Percentiles rank a stretch among this genome's conserved stretches.
Evolutionary conservation across 495 filamentous ascomycete species (phyloP).

Genomic region (Daldinia vernicosa): DNA sequence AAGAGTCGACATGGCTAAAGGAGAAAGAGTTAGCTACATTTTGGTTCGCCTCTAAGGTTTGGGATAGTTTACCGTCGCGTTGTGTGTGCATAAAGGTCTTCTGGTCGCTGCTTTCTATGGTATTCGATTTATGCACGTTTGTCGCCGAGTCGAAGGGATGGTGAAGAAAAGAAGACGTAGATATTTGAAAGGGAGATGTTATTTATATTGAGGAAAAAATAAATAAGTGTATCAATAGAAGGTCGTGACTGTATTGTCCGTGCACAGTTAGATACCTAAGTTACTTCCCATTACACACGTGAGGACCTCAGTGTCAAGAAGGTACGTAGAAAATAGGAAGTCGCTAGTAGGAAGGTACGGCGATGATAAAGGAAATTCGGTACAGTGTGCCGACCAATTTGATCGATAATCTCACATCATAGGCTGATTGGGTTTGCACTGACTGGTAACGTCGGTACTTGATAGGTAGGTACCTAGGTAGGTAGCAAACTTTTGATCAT

Average conservation of each 20-base stretch:
- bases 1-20: background rate
- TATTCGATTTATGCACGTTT: background rate
- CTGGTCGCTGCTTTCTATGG: background rate
- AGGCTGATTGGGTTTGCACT: background rate
- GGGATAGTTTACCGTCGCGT: background rate
- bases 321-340: background rate
- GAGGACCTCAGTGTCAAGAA: too few relatives aligned
- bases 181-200: background rate
- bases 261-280: background rate
- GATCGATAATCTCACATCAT: background rate
- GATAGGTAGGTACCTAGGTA: background rate
- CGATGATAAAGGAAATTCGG: background rate
- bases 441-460: too few relatives aligned
- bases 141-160: background rate
- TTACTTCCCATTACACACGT: too few relatives aligned
- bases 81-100: background rate
- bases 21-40: too few relatives aligned
- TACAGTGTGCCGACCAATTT: background rate
- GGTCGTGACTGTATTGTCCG: background rate
- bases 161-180: background rate
- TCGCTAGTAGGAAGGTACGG: background rate
- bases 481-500: too few relatives aligned
- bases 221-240: background rate
- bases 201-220: background rate
- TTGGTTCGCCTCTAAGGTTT: background rate